These are phyloP conservation scores for Rhinocladiella mackenziei DNA, from an alignment of 2,329 filamentous ascomycete genomes.

Conservation along the genomic window DNA sequence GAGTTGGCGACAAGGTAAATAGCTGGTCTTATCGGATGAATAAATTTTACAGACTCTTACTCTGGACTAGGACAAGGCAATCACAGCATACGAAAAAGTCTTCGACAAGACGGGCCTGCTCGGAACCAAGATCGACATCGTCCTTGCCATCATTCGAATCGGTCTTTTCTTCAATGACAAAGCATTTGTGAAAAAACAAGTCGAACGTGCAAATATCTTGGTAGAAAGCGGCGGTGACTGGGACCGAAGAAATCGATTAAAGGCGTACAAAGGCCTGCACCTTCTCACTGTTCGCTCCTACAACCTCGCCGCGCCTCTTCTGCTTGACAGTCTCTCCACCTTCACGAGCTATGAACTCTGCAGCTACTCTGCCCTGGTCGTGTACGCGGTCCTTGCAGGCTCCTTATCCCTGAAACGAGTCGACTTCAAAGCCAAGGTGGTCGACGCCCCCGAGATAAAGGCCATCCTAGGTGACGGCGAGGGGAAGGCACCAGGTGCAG, in stretches of 20 bases:
- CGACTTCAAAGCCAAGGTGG: slow-evolving; percentile 98
- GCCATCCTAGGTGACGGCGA: slow-evolving; percentile 88
- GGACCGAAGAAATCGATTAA: slow-evolving; percentile 96
- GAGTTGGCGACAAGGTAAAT: slow-evolving; percentile 86
- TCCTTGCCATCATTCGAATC: slow-evolving; percentile 92
- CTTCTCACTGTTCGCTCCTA: slow-evolving; percentile 89
- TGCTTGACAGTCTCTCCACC: slow-evolving; percentile 94
- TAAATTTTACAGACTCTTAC: not conserved
- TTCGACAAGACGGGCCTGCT: slow-evolving; percentile 97
- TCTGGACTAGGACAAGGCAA: slow-evolving; percentile 75
- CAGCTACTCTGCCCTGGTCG: slow-evolving; percentile 89
- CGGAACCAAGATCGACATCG: slow-evolving; percentile 94
- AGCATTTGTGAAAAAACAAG: slow-evolving; percentile 83
- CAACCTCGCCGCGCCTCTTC: slow-evolving; percentile 79
- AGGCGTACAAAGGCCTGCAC: slow-evolving; percentile 95
- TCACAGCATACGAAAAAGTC: slow-evolving; percentile 84
- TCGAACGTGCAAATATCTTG: slow-evolving; percentile 82
- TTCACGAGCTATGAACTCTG: slow-evolving; percentile 99
- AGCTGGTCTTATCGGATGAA: not conserved
- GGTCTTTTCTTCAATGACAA: slow-evolving; percentile 96
- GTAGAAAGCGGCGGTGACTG: slow-evolving; percentile 96
- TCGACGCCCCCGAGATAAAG: slow-evolving; percentile 97
- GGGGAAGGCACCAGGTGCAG: slow-evolving; percentile 78
- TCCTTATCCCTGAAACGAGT: slow-evolving; percentile 92
- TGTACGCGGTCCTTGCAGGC: slow-evolving; percentile 92